phyloP scores from a whole-genome alignment of 306 rosid species.

The Pachyrhizus erosus region DNA sequence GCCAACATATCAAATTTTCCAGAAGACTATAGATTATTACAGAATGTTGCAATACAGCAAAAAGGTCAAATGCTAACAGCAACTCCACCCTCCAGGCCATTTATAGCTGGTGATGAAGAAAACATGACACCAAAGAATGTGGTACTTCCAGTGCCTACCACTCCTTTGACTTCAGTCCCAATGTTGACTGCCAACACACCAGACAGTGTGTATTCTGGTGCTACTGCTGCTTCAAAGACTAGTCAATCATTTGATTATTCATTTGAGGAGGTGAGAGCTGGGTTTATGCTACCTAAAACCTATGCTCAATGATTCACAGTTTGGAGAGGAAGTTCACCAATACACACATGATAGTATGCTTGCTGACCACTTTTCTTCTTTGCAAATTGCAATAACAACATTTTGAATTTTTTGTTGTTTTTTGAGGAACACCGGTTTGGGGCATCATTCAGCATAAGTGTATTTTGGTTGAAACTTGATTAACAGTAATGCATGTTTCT shows the following conservation, averaged over 20 bases:
- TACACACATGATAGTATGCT: slow-evolving; percentile 16
- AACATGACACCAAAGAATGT: slow-evolving; percentile 59
- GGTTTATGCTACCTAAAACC: slow-evolving; percentile 47
- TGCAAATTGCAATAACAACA: slow-evolving; percentile 14
- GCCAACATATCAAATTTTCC: slow-evolving; percentile 48
- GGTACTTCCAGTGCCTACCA: slow-evolving; percentile 51
- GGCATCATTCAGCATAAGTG: slow-evolving; percentile 14
- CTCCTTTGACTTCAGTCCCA: slow-evolving; percentile 62
- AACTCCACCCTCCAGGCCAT: slow-evolving; percentile 58
- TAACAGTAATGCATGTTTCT: neutral
- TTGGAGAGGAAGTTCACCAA: neutral
- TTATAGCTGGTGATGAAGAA: slow-evolving; percentile 45
- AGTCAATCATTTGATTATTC: slow-evolving; percentile 55
- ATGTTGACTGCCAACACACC: slow-evolving; percentile 63
- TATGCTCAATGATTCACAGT: slow-evolving; percentile 38
- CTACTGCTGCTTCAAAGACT: slow-evolving; percentile 28
- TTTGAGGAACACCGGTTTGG: slow-evolving; percentile 4
- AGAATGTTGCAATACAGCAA: slow-evolving; percentile 6
- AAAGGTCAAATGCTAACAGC: slow-evolving; percentile 31
- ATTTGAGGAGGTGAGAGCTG: slow-evolving; percentile 69
- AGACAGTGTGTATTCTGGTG: slow-evolving; percentile 39
- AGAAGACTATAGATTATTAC: slow-evolving; percentile 40
- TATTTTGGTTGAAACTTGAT: slow-evolving; percentile 27
- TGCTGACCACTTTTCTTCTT: slow-evolving; percentile 36
- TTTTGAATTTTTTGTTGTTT: neutral